Percentiles rank a stretch among this genome's conserved stretches.
These are phyloP conservation scores for Ogataea glucozyma DNA, from an alignment of 805 yeast genomes.

Conservation along the genomic window DNA sequence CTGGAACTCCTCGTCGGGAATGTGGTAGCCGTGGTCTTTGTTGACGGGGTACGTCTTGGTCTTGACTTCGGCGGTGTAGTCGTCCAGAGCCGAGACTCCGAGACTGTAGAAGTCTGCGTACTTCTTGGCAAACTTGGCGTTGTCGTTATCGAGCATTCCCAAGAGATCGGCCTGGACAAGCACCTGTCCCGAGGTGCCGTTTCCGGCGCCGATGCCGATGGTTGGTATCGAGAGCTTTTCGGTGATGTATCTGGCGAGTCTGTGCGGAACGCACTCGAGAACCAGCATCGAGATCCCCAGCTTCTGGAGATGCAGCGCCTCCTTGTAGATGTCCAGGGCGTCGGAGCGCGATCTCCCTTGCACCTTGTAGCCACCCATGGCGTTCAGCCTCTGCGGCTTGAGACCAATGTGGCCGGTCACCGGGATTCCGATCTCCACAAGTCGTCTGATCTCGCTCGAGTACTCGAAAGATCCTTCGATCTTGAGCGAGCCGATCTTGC, in stretches of 20 bases:
- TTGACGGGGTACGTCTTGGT: constrained; percentile 57
- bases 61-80: constrained; percentile 64
- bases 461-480: constrained; percentile 77
- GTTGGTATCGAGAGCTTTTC: constrained; percentile 66
- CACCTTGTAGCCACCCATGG: constrained; percentile 83
- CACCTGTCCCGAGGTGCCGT: constrained; percentile 82
- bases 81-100: constrained; percentile 51
- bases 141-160: constrained; percentile 63
- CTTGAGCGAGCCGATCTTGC: constrained; percentile 73
- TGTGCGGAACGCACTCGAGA: constrained; percentile 83
- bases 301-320: constrained; percentile 67
- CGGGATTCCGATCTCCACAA: constrained; percentile 76
- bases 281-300: constrained; percentile 79
- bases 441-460: constrained; percentile 52
- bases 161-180: constrained; percentile 82
- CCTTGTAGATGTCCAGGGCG: constrained; percentile 59
- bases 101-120: constrained; percentile 53
- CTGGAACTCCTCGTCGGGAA: constrained; percentile 61
- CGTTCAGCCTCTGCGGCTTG: constrained; percentile 82
- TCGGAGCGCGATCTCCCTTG: constrained; percentile 66
- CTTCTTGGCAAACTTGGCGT: constrained; percentile 74
- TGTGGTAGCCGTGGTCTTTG: constrained; percentile 62
- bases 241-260: constrained; percentile 67
- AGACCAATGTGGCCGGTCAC: constrained; percentile 91
- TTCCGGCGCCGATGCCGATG: constrained; percentile 96